These are phyloP conservation scores for baker's yeast (Saccharomyces cerevisiae) DNA, from an alignment of 805 yeast species.

Conservation along the genomic window DNA sequence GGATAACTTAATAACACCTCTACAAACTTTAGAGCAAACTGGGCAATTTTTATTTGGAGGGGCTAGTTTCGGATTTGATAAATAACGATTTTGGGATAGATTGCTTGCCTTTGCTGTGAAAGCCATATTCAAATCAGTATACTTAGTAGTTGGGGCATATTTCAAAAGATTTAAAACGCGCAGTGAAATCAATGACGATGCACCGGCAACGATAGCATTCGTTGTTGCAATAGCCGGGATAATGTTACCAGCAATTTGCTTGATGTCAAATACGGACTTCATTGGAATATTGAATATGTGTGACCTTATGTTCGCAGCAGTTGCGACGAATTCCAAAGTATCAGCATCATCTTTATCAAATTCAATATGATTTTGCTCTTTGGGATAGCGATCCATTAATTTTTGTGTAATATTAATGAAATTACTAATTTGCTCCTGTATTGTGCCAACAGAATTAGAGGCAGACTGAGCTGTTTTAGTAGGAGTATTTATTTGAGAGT, in stretches of 20 bases:
- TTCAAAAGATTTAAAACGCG: slow-evolving; percentile 37
- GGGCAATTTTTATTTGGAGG: slow-evolving; percentile 66
- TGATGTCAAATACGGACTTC: slow-evolving; percentile 76
- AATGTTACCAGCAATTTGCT: slow-evolving; percentile 94
- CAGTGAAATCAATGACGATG: slow-evolving; percentile 68
- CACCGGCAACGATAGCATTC: slow-evolving; percentile 89
- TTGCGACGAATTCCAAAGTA: slow-evolving; percentile 77
- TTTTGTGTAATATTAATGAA: slow-evolving; percentile 41
- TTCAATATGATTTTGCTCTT: slow-evolving; percentile 36
- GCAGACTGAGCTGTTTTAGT: slow-evolving; percentile 19
- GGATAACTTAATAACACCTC: slow-evolving; percentile 41
- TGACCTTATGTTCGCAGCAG: slow-evolving; percentile 77
- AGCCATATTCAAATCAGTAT: slow-evolving; percentile 37
- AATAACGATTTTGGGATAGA: slow-evolving; percentile 40
- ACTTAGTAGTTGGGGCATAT: slow-evolving; percentile 27
- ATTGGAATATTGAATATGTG: slow-evolving; percentile 57
- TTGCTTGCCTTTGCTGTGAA: slow-evolving; percentile 45
- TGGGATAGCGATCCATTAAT: slow-evolving; percentile 41
- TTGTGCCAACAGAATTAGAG: slow-evolving; percentile 45
- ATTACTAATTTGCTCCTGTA: slow-evolving; percentile 54
- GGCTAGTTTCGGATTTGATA: slow-evolving; percentile 54
- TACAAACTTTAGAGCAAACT: slow-evolving; percentile 46
- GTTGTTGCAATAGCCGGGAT: slow-evolving; percentile 98
- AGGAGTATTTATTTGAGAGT: slow-evolving; percentile 11
- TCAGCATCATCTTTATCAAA: slow-evolving; percentile 96